Percentiles rank a stretch among this genome's conserved stretches.
Evolutionary conservation across 2,329 filamentous ascomycete genomes (phyloP).

Genomic region (Cytospora piceicola): DNA sequence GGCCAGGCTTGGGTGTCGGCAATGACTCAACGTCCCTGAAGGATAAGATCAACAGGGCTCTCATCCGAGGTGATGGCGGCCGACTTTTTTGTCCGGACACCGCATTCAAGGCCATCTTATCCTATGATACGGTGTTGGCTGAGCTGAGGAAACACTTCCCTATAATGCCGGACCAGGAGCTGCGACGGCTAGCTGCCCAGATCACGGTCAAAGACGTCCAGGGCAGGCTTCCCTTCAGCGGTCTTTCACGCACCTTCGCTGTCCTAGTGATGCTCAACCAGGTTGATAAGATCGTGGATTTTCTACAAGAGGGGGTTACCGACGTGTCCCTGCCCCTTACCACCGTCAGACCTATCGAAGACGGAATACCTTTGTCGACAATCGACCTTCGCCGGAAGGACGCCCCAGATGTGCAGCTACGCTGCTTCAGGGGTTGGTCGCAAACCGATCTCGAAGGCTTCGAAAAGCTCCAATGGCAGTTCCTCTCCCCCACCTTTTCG

Average conservation of each 20-base stretch:
- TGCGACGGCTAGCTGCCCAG: constrained; percentile 18
- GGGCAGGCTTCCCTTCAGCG: not conserved
- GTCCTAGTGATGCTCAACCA: constrained; percentile 21
- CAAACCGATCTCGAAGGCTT: constrained; percentile 22
- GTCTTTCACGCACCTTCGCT: constrained; percentile 26
- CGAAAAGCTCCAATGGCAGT: constrained; percentile 29
- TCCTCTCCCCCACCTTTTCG: constrained; percentile 28
- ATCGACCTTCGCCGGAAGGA: constrained; percentile 21
- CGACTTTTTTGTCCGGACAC: constrained; percentile 28
- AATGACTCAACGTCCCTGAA: constrained; percentile 20
- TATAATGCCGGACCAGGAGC: constrained; percentile 7
- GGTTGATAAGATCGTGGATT: constrained; percentile 20
- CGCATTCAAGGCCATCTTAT: constrained; percentile 17
- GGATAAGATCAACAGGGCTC: constrained; percentile 24
- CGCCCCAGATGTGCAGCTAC: constrained; percentile 1
- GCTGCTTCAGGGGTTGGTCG: constrained; percentile 25
- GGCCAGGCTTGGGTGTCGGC: constrained; percentile 15
- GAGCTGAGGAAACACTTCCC: constrained; percentile 22
- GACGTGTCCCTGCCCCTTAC: constrained; percentile 16
- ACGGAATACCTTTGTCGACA: not conserved
- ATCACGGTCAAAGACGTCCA: constrained; percentile 12
- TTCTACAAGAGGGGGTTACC: constrained; percentile 13
- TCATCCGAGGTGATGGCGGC: constrained; percentile 27
- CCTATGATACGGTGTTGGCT: constrained; percentile 15
- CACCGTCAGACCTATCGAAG: not conserved